These are phyloP conservation scores for Fusarium hostae DNA, from an alignment of 2,329 filamentous ascomycete genomes.

Conservation along the genomic window DNA sequence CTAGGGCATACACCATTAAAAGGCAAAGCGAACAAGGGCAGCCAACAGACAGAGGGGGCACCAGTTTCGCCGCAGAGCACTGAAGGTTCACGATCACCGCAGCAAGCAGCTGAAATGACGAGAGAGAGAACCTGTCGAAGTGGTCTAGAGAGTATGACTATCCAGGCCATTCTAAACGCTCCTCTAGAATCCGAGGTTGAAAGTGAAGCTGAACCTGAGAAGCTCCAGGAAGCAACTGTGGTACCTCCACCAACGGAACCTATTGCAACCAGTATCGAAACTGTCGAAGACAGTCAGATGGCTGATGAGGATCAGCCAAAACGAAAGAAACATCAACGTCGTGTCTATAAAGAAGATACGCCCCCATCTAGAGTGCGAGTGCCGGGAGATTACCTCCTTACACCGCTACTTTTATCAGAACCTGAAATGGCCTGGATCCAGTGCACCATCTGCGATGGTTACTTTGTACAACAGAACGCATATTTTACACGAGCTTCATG, in stretches of 20 bases:
- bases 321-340: conserved; percentile 50
- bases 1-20: conserved; percentile 46
- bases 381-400: conserved; percentile 86
- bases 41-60: conserved; percentile 20
- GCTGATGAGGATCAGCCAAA: conserved; percentile 39
- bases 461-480: conserved; percentile 89
- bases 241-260: conserved; percentile 21
- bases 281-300: conserved; percentile 28
- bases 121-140: conserved; percentile 16
- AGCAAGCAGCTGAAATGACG: conserved; percentile 12
- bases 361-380: conserved; percentile 58
- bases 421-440: conserved; percentile 85
- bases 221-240: conserved; percentile 11
- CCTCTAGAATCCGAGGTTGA: conserved; percentile 34
- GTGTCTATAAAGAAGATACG: conserved; percentile 49
- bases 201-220: conserved; percentile 27
- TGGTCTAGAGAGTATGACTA: conserved; percentile 47
- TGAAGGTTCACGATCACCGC: conserved; percentile 43
- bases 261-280: conserved; percentile 42
- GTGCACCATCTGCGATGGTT: conserved; percentile 82
- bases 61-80: conserved; percentile 50
- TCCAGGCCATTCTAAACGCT: conserved; percentile 49
- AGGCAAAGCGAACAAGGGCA: conserved; percentile 8
- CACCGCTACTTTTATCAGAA: conserved; percentile 78
- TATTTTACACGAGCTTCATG: conserved; percentile 89